phyloP scores from a whole-genome alignment of 2,329 filamentous ascomycete species.

The Verticillium zaregamsianum region DNA sequence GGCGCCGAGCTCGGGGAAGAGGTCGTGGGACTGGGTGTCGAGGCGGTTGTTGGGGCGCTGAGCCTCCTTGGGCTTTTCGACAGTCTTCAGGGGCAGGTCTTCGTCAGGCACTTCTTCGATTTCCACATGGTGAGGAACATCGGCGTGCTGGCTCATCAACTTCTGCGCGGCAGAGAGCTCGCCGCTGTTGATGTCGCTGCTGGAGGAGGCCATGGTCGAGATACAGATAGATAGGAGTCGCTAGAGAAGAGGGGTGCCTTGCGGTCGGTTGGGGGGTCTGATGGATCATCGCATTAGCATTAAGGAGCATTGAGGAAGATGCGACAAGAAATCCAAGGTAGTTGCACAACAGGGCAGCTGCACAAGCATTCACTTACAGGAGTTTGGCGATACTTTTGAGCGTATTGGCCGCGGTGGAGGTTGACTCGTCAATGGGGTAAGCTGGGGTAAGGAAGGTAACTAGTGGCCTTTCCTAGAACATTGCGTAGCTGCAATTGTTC shows the following conservation, averaged over 20 bases:
- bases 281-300: not conserved
- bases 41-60: conserved; percentile 43
- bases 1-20: conserved; percentile 86
- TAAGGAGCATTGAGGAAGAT: not conserved
- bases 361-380: not conserved
- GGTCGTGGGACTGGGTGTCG: conserved; percentile 83
- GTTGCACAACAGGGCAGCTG: not conserved
- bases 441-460: not conserved
- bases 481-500: conserved; percentile 19
- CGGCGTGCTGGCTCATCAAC: conserved; percentile 59
- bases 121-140: conserved; percentile 55
- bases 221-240: not conserved
- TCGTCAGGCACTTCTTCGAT: conserved; percentile 82
- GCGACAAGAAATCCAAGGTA: not conserved
- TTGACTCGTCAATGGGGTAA: not conserved
- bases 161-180: conserved; percentile 55
- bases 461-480: conserved; percentile 26
- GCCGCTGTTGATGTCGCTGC: conserved; percentile 25
- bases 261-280: not conserved
- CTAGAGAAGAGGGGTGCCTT: not conserved
- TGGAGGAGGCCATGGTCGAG: conserved; percentile 36
- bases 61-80: conserved; percentile 63
- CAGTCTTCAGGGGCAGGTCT: conserved; percentile 65
- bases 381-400: not conserved
- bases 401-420: not conserved